A percentile compares a stretch with the other conserved stretches of the same genome.
Evolutionary conservation across 2,329 filamentous ascomycete species (phyloP).

Genomic region (Cladorrhinum sp.): DNA sequence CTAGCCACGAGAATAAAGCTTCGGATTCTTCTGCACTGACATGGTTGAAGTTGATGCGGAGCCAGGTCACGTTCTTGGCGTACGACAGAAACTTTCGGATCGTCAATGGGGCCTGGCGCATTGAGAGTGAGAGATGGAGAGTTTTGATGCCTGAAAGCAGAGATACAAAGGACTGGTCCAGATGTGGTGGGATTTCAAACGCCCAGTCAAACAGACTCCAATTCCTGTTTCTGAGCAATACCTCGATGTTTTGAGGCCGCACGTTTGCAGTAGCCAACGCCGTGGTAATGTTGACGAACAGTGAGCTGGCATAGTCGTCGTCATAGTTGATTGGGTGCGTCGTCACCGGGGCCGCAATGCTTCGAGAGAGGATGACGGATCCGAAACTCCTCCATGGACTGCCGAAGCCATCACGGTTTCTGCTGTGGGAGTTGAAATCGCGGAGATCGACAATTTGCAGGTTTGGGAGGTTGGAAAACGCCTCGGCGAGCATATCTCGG

Average conservation of each 20-base stretch:
- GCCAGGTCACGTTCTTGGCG: conserved; percentile 44
- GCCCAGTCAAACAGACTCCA: conserved; percentile 38
- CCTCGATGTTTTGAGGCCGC: conserved; percentile 44
- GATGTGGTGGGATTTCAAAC: conserved; percentile 45
- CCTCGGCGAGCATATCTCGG: conserved; percentile 54
- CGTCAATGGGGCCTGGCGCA: conserved; percentile 7
- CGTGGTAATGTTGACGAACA: conserved; percentile 42
- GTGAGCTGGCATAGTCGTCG: conserved; percentile 30
- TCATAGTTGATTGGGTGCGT: not conserved
- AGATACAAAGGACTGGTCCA: conserved; percentile 36
- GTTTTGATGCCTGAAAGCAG: conserved; percentile 46
- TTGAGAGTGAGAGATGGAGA: conserved; percentile 38
- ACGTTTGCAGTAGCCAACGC: conserved; percentile 41
- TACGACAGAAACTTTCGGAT: conserved; percentile 38
- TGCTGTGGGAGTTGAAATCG: conserved; percentile 51
- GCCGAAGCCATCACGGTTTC: conserved; percentile 46
- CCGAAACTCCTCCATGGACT: conserved; percentile 56
- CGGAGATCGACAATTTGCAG: conserved; percentile 57
- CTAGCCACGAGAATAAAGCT: conserved; percentile 41
- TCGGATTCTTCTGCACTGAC: conserved; percentile 16
- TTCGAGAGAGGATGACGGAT: conserved; percentile 32
- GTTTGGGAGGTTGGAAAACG: conserved; percentile 52
- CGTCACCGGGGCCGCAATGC: conserved; percentile 32
- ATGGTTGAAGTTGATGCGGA: conserved; percentile 50
- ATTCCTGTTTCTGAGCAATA: conserved; percentile 38